phyloP scores from a whole-genome alignment of 2,329 filamentous ascomycete species.

The Diplocarpon mali region DNA sequence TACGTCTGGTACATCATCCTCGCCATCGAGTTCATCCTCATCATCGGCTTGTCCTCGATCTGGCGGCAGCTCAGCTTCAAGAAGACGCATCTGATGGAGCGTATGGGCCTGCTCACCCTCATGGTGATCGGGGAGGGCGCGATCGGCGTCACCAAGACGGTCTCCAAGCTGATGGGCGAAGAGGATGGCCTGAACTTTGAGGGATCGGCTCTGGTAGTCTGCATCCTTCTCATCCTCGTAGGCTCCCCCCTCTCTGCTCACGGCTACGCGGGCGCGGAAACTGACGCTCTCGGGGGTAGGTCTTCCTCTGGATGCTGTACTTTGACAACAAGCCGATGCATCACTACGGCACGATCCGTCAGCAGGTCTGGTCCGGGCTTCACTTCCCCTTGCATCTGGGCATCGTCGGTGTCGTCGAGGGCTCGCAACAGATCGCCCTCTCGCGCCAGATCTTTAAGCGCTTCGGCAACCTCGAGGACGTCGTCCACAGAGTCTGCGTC shows the following conservation, averaged over 20 bases:
- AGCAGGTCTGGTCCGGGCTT: slow-evolving; percentile 38
- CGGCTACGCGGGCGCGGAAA: background rate
- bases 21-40: slow-evolving; percentile 34
- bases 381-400: slow-evolving; percentile 45
- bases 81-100: slow-evolving; percentile 43
- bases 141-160: slow-evolving; percentile 40
- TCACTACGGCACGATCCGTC: slow-evolving; percentile 39
- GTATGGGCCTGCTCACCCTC: slow-evolving; percentile 44
- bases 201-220: slow-evolving; percentile 21
- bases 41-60: slow-evolving; percentile 37
- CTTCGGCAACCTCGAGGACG: background rate
- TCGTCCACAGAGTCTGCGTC: slow-evolving; percentile 1
- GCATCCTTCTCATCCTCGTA: slow-evolving; percentile 20
- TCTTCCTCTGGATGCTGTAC: slow-evolving; percentile 43
- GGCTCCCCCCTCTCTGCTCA: background rate
- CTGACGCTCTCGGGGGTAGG: slow-evolving; percentile 1
- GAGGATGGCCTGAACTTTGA: slow-evolving; percentile 4
- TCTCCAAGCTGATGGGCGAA: slow-evolving; percentile 14
- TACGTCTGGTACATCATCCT: slow-evolving; percentile 38
- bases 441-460: background rate
- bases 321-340: slow-evolving; percentile 43
- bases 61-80: slow-evolving; percentile 43
- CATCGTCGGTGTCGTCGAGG: slow-evolving; percentile 44
- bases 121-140: slow-evolving; percentile 49
- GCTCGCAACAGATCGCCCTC: slow-evolving; percentile 19